These are phyloP conservation scores for Orbilia quercus DNA, from an alignment of 2,329 filamentous ascomycete species.

Conservation along the genomic window DNA sequence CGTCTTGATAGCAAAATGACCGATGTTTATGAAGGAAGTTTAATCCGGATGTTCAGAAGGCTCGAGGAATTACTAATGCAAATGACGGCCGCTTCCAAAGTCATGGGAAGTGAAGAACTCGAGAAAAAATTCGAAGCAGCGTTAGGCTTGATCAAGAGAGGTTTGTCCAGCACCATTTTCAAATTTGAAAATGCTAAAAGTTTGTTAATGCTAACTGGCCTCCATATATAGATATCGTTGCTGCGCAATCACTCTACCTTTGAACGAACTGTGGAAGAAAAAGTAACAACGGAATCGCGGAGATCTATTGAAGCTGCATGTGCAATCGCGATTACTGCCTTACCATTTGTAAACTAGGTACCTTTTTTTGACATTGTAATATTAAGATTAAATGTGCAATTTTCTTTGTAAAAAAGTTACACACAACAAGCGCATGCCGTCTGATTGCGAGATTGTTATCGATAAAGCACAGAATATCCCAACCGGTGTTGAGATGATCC, in stretches of 20 bases:
- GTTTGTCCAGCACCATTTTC: conserved; percentile 36
- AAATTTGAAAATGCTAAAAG: not conserved
- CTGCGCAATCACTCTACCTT: conserved; percentile 91
- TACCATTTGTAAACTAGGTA: not conserved
- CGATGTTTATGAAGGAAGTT: conserved; percentile 93
- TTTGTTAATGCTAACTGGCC: conserved; percentile 3
- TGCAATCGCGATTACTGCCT: not conserved
- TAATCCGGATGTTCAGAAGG: conserved; percentile 95
- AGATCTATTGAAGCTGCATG: not conserved
- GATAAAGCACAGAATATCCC: not conserved
- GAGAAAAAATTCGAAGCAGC: conserved; percentile 91
- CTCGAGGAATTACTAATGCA: conserved; percentile 93
- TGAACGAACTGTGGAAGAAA: conserved; percentile 64
- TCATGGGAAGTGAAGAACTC: conserved; percentile 96
- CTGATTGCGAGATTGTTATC: too few species aligned
- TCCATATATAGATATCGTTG: conserved; percentile 78
- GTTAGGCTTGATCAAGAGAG: conserved; percentile 81
- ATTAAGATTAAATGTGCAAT: too few species aligned
- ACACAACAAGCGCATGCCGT: too few species aligned
- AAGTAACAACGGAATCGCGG: not conserved
- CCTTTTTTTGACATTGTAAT: too few species aligned
- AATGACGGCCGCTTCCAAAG: conserved; percentile 94
- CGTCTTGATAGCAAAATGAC: conserved; percentile 86
- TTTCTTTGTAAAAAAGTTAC: too few species aligned
- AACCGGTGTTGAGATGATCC: not conserved